Evolutionary conservation across 208 protist genomes (phyloP).

Genomic region (Balamuthia mandrillaris): DNA sequence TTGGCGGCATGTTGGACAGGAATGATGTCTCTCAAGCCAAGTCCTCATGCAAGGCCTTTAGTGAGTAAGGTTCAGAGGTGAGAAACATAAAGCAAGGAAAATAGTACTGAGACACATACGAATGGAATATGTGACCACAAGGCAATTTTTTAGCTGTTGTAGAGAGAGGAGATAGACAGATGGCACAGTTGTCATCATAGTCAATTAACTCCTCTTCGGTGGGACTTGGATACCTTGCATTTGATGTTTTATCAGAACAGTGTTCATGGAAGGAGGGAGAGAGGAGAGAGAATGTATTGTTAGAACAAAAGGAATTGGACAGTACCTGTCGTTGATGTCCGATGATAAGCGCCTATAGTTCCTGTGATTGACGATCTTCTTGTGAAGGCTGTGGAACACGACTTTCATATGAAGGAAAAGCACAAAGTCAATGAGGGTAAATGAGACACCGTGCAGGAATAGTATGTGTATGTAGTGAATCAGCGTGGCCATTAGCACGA

Average conservation of each 20-base stretch:
- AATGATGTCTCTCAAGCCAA: constrained; percentile 33
- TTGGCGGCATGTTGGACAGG: constrained; percentile 26
- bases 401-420: constrained; percentile 28
- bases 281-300: too few species aligned
- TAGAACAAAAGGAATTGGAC: too few species aligned
- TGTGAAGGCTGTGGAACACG: too few species aligned
- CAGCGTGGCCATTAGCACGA: constrained; percentile 12
- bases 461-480: constrained; percentile 32
- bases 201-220: background rate
- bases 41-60: background rate
- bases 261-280: too few species aligned
- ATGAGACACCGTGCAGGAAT: constrained; percentile 16
- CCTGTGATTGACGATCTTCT: too few species aligned
- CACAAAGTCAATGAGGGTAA: constrained; percentile 27
- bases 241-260: too few species aligned
- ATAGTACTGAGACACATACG: background rate
- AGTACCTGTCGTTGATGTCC: too few species aligned
- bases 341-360: too few species aligned
- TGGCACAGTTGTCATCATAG: constrained; percentile 16
- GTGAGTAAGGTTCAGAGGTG: background rate
- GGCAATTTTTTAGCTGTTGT: constrained; percentile 8
- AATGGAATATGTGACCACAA: constrained; percentile 30
- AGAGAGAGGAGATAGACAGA: constrained; percentile 2
- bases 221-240: background rate
- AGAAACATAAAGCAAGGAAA: background rate